phyloP scores from a whole-genome alignment of 768 basidiomycete species.

The Clitopilus passeckerianus region DNA sequence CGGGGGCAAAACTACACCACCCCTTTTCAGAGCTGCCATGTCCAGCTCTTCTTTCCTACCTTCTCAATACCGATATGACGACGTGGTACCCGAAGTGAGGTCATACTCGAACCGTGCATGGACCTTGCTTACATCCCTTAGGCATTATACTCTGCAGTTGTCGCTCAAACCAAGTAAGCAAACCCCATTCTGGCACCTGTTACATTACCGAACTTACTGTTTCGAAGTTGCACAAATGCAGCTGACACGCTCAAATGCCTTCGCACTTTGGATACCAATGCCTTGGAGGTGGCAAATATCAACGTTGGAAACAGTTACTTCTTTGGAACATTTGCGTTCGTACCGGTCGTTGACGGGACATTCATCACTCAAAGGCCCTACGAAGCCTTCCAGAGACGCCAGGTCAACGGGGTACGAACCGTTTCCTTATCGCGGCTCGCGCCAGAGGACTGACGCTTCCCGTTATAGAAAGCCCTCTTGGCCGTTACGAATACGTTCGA shows the following conservation, averaged over 20 bases:
- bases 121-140: conserved; percentile 7
- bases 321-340: conserved; percentile 29
- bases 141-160: conserved; percentile 22
- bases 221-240: conserved; percentile 24
- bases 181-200: background rate
- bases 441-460: too few species aligned
- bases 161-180: conserved; percentile 25
- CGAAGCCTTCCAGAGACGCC: conserved; percentile 24
- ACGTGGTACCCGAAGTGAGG: conserved; percentile 21
- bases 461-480: conserved; percentile 20
- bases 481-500: conserved; percentile 31
- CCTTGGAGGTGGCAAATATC: conserved; percentile 25
- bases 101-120: background rate
- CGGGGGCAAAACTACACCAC: conserved; percentile 35
- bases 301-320: conserved; percentile 22
- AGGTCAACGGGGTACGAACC: conserved; percentile 28
- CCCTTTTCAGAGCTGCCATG: conserved; percentile 36
- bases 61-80: conserved; percentile 38
- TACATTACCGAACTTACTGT: background rate
- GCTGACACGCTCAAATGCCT: conserved; percentile 32
- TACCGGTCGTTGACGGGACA: conserved; percentile 42
- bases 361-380: conserved; percentile 39
- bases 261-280: conserved; percentile 20
- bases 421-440: background rate
- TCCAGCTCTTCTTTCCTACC: conserved; percentile 38